Percentiles rank a stretch among this genome's conserved stretches.
Conservation (phyloP, 192 early-diverging fungal genomes). For the Coemansia sp. region DNA sequence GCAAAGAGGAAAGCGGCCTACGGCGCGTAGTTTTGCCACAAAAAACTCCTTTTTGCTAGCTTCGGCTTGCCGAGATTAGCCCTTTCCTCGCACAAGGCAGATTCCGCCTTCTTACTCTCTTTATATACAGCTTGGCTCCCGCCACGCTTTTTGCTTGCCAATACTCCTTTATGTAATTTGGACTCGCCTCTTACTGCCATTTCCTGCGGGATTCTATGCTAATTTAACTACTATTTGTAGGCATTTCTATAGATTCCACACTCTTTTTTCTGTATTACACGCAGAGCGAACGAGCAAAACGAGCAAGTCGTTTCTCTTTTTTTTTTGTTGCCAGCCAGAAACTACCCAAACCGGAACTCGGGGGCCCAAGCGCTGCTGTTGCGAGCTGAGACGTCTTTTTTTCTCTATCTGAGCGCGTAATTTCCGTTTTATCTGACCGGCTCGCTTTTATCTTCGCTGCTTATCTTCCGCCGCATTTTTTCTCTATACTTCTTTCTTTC, state of each 20-base stretch:
- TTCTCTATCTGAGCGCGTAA: not conserved
- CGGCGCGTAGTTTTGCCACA: not conserved
- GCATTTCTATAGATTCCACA: not conserved
- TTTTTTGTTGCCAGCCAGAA: too few relatives aligned
- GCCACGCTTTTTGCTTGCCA: not conserved
- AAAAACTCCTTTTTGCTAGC: not conserved
- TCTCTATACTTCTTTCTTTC: not conserved
- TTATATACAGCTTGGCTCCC: not conserved
- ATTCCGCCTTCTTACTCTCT: not conserved
- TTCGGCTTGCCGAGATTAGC: not conserved
- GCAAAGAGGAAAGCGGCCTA: not conserved
- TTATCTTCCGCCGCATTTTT: not conserved
- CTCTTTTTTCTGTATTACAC: not conserved
- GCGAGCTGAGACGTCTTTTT: slow-evolving; percentile 2
- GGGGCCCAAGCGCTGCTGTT: not conserved
- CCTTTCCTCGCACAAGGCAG: not conserved
- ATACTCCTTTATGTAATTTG: slow-evolving; percentile 3
- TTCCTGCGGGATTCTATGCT: not conserved
- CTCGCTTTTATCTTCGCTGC: slow-evolving; percentile 4
- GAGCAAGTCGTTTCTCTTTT: too few relatives aligned
- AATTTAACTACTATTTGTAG: not conserved
- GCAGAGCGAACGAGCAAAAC: too few relatives aligned
- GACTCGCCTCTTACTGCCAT: not conserved
- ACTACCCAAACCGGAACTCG: not conserved
- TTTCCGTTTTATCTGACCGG: not conserved